Conservation (phyloP, 306 rosid genomes). For the Cicer arietinum region DNA sequence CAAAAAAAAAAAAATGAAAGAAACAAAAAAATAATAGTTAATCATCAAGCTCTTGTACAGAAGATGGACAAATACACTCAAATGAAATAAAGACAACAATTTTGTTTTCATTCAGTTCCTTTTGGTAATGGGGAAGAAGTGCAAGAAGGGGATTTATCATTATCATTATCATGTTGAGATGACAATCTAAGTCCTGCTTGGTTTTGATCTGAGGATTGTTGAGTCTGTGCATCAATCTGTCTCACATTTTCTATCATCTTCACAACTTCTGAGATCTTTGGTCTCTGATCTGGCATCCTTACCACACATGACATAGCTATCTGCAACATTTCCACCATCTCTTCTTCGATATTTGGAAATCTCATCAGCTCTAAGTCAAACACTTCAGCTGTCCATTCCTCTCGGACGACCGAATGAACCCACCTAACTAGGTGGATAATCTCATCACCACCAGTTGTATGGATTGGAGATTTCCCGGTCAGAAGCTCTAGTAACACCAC, state of each 20-base stretch:
- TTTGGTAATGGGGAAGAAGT: slow-evolving; percentile 38
- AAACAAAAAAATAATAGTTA: slow-evolving; percentile 26
- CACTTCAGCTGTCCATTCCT: slow-evolving; percentile 97
- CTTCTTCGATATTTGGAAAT: slow-evolving; percentile 89
- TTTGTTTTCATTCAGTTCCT: slow-evolving; percentile 38
- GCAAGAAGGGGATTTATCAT: slow-evolving; percentile 29
- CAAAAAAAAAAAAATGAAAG: slow-evolving; percentile 1
- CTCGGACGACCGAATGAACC: slow-evolving; percentile 96
- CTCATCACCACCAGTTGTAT: slow-evolving; percentile 87
- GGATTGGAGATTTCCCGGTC: slow-evolving; percentile 90
- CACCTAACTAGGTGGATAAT: slow-evolving; percentile 86
- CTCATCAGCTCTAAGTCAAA: slow-evolving; percentile 87
- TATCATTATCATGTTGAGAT: slow-evolving; percentile 29
- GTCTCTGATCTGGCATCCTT: slow-evolving; percentile 89
- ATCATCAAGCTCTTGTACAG: slow-evolving; percentile 37
- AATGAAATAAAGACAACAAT: slow-evolving; percentile 38
- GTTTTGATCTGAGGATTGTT: slow-evolving; percentile 49
- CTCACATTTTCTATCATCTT: slow-evolving; percentile 79
- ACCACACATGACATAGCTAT: slow-evolving; percentile 90
- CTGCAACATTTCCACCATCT: slow-evolving; percentile 94
- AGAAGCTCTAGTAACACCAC: slow-evolving; percentile 89
- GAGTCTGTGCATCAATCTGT: slow-evolving; percentile 56
- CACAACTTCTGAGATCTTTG: slow-evolving; percentile 74
- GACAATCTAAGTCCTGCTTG: slow-evolving; percentile 51
- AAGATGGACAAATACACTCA: slow-evolving; percentile 43